Base-by-base conservation (phyloP, 208 protist genomes). In the Acanthamoeba triangularis region DNA sequence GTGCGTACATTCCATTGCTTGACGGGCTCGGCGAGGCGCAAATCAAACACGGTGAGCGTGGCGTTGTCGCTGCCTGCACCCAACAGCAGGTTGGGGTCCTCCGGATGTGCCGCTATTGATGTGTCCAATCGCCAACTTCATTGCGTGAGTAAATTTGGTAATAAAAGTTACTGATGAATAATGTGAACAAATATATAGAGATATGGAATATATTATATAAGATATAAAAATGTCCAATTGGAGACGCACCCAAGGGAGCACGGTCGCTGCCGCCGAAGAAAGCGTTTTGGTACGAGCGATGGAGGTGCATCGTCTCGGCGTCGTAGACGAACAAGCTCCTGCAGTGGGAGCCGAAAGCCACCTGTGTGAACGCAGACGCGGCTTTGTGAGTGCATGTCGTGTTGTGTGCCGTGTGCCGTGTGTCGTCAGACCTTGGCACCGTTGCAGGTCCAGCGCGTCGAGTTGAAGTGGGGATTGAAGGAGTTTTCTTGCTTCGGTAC, bases 181-280 rank as follows among this genome's bases (percentile, higher is more conserved):
- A n/a, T n/a, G n/a, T n/a, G n/a, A n/a, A n/a, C n/a, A n/a, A n/a
- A n/a, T n/a, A n/a, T n/a, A n/a, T n/a, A n/a, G n/a, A n/a, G n/a
- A n/a, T n/a, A n/a, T n/a, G n/a, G n/a, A n/a, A n/a, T n/a, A n/a
- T n/a, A n/a, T n/a, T n/a, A n/a, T n/a, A n/a, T n/a, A n/a, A n/a
- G n/a, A n/a, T n/a, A n/a, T n/a, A n/a, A 28, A 41, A 78, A 3
- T 37, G 11, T 2, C 2, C 11, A 30, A 35, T n/a, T n/a, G 37
- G 35, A n/a, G n/a, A 37, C 18, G 25, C 54, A 84, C 76, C 76
- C 25, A 84, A 30, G 3, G 76, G 41, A 4, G 76, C 76, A 28
- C 76, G 76, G 33, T 84, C 76, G 76, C 14, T 56, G 33, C 41
- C 76, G 6, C 76, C 76, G 25, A 84, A 84, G 76, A 84, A 84